phyloP scores from a whole-genome alignment of 257 asterid species.

The Ehretia macrophylla region DNA sequence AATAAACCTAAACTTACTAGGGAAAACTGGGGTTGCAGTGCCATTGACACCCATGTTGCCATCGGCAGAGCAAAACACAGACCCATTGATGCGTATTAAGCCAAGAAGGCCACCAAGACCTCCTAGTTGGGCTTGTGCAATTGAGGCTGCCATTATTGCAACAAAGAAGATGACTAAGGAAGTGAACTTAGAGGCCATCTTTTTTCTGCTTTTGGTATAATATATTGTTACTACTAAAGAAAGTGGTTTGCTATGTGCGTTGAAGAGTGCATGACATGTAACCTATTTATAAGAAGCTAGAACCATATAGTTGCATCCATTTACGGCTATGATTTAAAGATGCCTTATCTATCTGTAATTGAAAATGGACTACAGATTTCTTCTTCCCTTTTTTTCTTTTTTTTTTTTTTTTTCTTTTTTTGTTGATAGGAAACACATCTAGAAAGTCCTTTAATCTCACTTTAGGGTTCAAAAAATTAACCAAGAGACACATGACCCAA shows the following conservation, averaged over 20 bases:
- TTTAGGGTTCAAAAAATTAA: too few species aligned
- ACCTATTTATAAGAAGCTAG: conserved; percentile 26
- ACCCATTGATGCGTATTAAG: conserved; percentile 27
- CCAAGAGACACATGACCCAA: too few species aligned
- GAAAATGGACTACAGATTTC: not conserved
- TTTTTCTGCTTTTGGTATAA: not conserved
- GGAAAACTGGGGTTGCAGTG: conserved; percentile 33
- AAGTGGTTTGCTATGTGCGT: not conserved
- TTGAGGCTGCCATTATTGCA: conserved; percentile 28
- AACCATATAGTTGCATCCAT: not conserved
- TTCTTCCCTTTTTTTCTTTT: too few species aligned
- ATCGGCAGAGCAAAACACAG: conserved; percentile 35
- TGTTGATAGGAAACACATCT: too few species aligned
- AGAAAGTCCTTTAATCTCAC: too few species aligned
- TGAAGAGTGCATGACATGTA: conserved; percentile 1
- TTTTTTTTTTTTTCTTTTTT: too few species aligned
- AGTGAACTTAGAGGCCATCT: conserved; percentile 19
- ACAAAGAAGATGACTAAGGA: conserved; percentile 17
- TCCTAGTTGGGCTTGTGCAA: conserved; percentile 37
- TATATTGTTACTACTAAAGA: not conserved
- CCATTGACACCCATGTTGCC: conserved; percentile 28
- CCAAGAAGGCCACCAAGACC: conserved; percentile 17
- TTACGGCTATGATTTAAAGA: conserved; percentile 9
- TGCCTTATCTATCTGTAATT: not conserved
- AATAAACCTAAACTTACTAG: conserved; percentile 19